Percentiles rank a stretch among this genome's conserved stretches.
These are phyloP conservation scores for Atractiella rhizophila DNA, from an alignment of 768 basidiomycete genomes.

Conservation along the genomic window DNA sequence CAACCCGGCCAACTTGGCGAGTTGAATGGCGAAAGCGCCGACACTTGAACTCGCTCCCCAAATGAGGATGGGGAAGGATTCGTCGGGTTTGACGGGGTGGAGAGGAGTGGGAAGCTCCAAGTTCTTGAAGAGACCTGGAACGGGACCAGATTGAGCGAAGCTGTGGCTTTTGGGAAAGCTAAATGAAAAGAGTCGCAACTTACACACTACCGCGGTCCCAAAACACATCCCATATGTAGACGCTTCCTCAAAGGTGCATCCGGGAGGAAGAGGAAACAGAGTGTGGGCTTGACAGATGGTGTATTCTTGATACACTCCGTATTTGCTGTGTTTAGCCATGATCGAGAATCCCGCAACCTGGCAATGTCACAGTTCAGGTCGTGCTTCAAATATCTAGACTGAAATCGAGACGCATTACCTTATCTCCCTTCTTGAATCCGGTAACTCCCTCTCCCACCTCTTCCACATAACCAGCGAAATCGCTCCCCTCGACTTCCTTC, in stretches of 20 bases:
- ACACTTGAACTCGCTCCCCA: constrained; percentile 13
- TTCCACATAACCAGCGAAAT: too few relatives aligned
- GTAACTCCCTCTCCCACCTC: constrained; percentile 6
- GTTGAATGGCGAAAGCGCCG: constrained; percentile 15
- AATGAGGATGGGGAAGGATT: not conserved
- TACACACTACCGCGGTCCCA: too few relatives aligned
- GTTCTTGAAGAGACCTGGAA: constrained; percentile 12
- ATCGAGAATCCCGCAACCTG: constrained; percentile 15
- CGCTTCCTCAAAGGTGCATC: constrained; percentile 14
- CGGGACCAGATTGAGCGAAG: constrained; percentile 15
- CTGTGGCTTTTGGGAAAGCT: too few relatives aligned
- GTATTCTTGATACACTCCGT: constrained; percentile 12
- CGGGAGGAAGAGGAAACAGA: constrained; percentile 4
- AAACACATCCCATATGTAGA: too few relatives aligned
- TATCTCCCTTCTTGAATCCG: constrained; percentile 28
- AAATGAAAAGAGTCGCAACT: too few relatives aligned
- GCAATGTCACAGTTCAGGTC: too few relatives aligned
- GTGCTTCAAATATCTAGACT: too few relatives aligned
- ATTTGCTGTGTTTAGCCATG: constrained; percentile 11
- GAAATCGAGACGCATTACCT: constrained; percentile 24
- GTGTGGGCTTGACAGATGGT: constrained; percentile 9
- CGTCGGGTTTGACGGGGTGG: not conserved
- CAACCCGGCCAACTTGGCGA: constrained; percentile 13
- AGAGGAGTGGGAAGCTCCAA: constrained; percentile 7
- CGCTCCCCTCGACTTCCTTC: too few relatives aligned